Conservation (phyloP, 179 eudicot species). For the Sideroxylon spinosum region DNA sequence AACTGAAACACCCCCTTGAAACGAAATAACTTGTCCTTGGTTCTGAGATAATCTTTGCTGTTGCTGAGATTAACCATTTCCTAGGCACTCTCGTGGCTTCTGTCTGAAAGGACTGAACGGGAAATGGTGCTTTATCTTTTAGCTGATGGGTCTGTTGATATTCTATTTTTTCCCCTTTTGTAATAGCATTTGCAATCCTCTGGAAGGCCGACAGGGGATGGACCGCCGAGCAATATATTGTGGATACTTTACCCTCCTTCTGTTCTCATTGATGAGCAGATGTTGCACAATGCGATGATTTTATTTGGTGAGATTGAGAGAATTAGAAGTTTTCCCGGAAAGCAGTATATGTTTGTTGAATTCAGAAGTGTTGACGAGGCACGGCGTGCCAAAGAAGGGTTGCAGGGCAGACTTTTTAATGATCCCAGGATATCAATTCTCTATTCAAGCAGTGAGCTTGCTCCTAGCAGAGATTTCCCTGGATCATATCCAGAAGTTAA, state of each 20-base stretch:
- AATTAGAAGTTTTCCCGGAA: conserved; percentile 30
- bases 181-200: conserved; percentile 49
- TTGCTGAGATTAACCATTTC: neutral
- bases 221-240: conserved; percentile 32
- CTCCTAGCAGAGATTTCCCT: conserved; percentile 43
- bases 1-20: too few species aligned
- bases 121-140: conserved; percentile 1
- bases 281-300: conserved; percentile 54
- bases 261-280: conserved; percentile 39
- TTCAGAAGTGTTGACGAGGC: conserved; percentile 55
- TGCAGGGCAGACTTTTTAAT: conserved; percentile 49
- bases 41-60: neutral
- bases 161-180: neutral
- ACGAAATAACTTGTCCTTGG: too few species aligned
- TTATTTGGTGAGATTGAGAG: conserved; percentile 52
- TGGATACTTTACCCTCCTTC: conserved; percentile 38
- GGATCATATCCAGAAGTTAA: conserved; percentile 39
- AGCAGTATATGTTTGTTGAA: conserved; percentile 35
- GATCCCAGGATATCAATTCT: conserved; percentile 42
- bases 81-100: neutral
- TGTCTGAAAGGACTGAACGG: neutral
- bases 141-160: neutral
- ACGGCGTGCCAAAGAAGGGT: conserved; percentile 48
- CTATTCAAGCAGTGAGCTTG: conserved; percentile 54
- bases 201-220: conserved; percentile 43